Percentiles rank a stretch among this genome's conserved stretches.
Conservation (phyloP, 345 rosid genomes). For the Lepidium africanum region DNA sequence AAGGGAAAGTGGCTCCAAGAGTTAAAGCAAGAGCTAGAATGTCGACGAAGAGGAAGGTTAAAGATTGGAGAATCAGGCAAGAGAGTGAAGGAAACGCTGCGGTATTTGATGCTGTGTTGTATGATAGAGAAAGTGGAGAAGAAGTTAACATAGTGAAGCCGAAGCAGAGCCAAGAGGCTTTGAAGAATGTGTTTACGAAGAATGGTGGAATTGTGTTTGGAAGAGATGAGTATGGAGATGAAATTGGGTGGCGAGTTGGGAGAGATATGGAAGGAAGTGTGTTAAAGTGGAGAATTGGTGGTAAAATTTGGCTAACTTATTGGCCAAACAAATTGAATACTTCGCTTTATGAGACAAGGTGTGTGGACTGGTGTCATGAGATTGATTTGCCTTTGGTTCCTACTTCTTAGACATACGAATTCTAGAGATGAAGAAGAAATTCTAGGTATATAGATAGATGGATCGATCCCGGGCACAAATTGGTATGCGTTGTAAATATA, state of each 20-base stretch:
- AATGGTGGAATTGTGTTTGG: conserved; percentile 70
- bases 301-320: conserved; percentile 69
- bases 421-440: neutral
- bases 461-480: neutral
- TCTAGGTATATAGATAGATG: neutral
- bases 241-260: conserved; percentile 68
- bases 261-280: conserved; percentile 94
- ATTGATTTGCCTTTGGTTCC: conserved; percentile 75
- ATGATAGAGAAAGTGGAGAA: conserved; percentile 41
- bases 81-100: conserved; percentile 76
- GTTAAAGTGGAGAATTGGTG: conserved; percentile 82
- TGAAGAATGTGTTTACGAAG: conserved; percentile 52
- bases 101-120: conserved; percentile 57
- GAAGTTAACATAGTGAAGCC: conserved; percentile 35
- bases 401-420: conserved; percentile 1
- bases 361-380: conserved; percentile 83
- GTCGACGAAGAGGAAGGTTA: conserved; percentile 44
- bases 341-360: conserved; percentile 60
- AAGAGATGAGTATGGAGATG: conserved; percentile 66
- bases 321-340: conserved; percentile 51
- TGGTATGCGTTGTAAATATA: conserved; percentile 1
- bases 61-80: conserved; percentile 78
- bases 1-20: conserved; percentile 31
- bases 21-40: conserved; percentile 48
- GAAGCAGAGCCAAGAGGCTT: conserved; percentile 22